Evolutionary conservation across 2,329 filamentous ascomycete species (phyloP).

Genomic region (Ophiostoma sp.): DNA sequence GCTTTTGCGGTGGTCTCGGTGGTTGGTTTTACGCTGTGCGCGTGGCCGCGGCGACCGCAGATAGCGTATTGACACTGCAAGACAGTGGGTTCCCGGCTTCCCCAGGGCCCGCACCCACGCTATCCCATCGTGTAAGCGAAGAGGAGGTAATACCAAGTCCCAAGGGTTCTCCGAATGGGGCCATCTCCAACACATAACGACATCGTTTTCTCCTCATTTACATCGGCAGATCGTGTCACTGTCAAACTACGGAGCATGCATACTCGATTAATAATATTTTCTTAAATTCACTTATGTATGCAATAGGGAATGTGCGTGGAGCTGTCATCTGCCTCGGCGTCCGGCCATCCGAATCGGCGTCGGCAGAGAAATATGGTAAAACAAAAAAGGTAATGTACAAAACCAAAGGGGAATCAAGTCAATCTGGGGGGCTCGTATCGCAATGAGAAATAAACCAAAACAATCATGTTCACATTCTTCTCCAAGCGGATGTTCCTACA

Average conservation of each 20-base stretch:
- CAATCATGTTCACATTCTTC: not conserved
- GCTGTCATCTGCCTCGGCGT: slow-evolving; percentile 16
- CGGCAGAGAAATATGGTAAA: not conserved
- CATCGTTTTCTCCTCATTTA: not conserved
- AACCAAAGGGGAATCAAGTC: not conserved
- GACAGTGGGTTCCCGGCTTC: not conserved
- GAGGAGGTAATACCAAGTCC: not conserved
- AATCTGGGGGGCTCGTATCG: not conserved
- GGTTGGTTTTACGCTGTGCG: not conserved
- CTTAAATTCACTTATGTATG: not conserved
- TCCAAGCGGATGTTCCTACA: not conserved
- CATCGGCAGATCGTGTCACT: not conserved
- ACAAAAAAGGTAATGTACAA: slow-evolving; percentile 17
- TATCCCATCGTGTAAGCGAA: slow-evolving; percentile 2
- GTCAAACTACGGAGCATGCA: not conserved
- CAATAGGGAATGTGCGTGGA: slow-evolving; percentile 18
- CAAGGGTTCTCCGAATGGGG: slow-evolving; percentile 8
- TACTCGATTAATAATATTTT: not conserved
- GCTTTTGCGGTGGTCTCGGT: slow-evolving; percentile 9
- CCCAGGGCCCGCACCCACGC: not conserved
- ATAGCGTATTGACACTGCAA: slow-evolving; percentile 12
- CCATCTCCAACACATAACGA: not conserved
- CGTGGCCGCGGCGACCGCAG: not conserved
- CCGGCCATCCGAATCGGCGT: not conserved
- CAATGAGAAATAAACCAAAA: not conserved